Evolutionary conservation across 2,329 filamentous ascomycete species (phyloP), one percentile per base, ranked within the genome.

Genomic region (Talaromyces sp.): DNA sequence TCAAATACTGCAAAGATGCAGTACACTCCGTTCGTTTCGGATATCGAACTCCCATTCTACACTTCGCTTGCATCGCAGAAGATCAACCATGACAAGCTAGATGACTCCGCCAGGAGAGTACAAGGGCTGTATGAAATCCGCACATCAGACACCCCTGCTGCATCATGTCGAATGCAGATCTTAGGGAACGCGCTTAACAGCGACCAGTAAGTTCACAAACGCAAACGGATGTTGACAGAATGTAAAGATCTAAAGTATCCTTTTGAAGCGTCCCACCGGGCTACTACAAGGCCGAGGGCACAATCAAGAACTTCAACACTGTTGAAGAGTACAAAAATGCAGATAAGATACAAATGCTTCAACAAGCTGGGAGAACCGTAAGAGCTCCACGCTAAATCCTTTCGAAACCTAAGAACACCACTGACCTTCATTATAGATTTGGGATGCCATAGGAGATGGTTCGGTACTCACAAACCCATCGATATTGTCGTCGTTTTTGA

Each of bases 11-110:
- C 33, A 27, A 61, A 62, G 19, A 83, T 91, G 76, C 87, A 89
- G 81, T 99, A 93, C 79, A 92, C 92, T 67, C 90, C 94, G 0
- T 98, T 97, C 83, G 87, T 89, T 47, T 97, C 94, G 58, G 92
- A 97, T 80, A 93, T 98, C 74, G 95, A 99, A 76, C 85, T 98
- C 50, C 92, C 93, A 52, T 99, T 99, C 79, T 99, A 97, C 77
- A 90, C 91, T 54, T 89, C 92, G 5, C 86, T 99, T n/a, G 95
- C 96, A 66, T 88, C 90, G 6, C 90, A 90, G 70, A 99, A 99
- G 81, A 92, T 99, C 75, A 93, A 98, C 77, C 90, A 96, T 85
- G 95, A 97, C 81, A 97, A 93, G 80, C 91, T 99, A 61, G 91
- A 97, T 81, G 94, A 96, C 78, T 96, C 93, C 10, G 91, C 93